These are phyloP conservation scores for Gelatoporia subvermispora DNA, from an alignment of 768 basidiomycete species.

Conservation along the genomic window DNA sequence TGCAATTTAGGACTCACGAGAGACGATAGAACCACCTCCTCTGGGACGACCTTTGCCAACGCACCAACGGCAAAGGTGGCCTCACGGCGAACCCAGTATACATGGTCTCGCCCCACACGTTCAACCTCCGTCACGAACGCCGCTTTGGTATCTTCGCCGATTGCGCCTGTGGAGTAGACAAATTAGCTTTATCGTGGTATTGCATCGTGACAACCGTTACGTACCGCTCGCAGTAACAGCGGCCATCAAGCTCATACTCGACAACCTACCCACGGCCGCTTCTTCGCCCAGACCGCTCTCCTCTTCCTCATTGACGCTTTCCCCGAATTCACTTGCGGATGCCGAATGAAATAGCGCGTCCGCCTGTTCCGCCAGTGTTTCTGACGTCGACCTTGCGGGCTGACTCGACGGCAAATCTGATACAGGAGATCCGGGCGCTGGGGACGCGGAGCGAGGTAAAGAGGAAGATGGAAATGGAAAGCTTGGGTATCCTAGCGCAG, in stretches of 20 bases:
- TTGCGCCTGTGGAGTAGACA: slow-evolving; percentile 36
- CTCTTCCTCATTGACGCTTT: slow-evolving; percentile 29
- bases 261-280: slow-evolving; percentile 78
- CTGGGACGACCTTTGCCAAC: slow-evolving; percentile 81
- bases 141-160: slow-evolving; percentile 49
- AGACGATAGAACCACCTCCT: slow-evolving; percentile 59
- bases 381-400: slow-evolving; percentile 3
- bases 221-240: slow-evolving; percentile 76
- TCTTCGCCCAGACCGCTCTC: slow-evolving; percentile 52
- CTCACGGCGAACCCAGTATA: slow-evolving; percentile 80
- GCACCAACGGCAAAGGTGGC: slow-evolving; percentile 86
- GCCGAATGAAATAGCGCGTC: too few species aligned
- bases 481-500: too few species aligned
- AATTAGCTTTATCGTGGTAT: too few species aligned
- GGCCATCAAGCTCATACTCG: slow-evolving; percentile 92
- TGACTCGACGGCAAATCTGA: too few species aligned
- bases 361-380: slow-evolving; percentile 2
- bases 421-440: too few species aligned
- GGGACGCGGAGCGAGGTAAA: too few species aligned
- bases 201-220: too few species aligned
- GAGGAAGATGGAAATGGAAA: too few species aligned
- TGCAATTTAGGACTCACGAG: slow-evolving; percentile 41
- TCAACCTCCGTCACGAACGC: slow-evolving; percentile 74
- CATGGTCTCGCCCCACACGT: slow-evolving; percentile 56
- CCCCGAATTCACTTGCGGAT: slow-evolving; percentile 5